Evolutionary conservation across 176 grass and related monocot genomes (phyloP), one percentile per base, ranked within the genome.

Genomic region (Zoysia pacifica): DNA sequence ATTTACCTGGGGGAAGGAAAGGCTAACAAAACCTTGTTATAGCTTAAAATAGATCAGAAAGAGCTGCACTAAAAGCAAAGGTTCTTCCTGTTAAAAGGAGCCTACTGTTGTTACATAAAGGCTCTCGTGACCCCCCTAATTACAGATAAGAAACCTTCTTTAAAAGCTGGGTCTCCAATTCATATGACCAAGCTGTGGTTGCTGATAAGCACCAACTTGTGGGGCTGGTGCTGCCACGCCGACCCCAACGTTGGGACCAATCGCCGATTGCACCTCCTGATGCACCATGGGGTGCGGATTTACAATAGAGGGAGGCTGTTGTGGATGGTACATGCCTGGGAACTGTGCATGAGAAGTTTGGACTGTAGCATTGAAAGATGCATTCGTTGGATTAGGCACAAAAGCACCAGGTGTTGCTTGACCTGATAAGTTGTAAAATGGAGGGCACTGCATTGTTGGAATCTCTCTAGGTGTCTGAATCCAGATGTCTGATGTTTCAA

Each of bases 401-500:
- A 87, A 94, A 45, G 77, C 89, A 54, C 83, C 92, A 79, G 89
- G 84, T 9, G 89, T 83, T 64, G 86, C 77, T 89, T 94, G 92
- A 60, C 83, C 92, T 56, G 89, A 59, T 69, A 94, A 59, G 78
- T 94, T 94, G 69, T 89, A 94, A 39, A 89, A 94, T 19, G 80
- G 74, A 46, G 91, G 79, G 9, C 80, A 86, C 61, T 91, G 92
- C 83, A 94, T 67, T 50, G 83, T 78, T 45, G 80, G 86, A 51
- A 84, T 83, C 64, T 94, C 92, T 69, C 84, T 78, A 9, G 82
- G 79, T 19, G 74, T 58, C 79, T 94, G 92, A 79, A 94, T 94
- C 92, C 92, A 94, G 76, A 94, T 89, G 66, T 94, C 92, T 65
- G 92, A 91, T 38, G 86, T 69, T 64, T 94, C 92, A n/a, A 86